Base-by-base conservation (phyloP, 1,284 basidiomycete species). In the Heterobasidion parviporum region DNA sequence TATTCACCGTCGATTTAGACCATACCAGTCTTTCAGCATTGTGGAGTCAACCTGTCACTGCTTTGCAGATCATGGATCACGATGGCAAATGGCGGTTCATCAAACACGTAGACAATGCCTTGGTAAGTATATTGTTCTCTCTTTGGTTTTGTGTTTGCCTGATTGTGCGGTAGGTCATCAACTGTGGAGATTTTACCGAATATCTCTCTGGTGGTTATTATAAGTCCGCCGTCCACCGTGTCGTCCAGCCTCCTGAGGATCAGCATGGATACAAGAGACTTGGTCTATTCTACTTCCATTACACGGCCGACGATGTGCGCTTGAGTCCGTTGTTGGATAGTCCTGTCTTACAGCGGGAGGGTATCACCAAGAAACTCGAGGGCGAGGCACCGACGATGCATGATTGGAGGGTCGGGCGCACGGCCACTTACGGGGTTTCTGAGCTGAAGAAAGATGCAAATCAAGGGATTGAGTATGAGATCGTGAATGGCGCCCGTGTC, bases 41-140 rank as follows among this genome's bases (percentile, higher is more conserved):
- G 14, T 84, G 77, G 70, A 81, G 80, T 47, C 83, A 85, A 56
- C 82, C 84, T 0, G 75, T 85, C 3, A 70, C 78, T 10, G 81
- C 73, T 0, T 70, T 85, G 26, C 84, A 86, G 55, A 81, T 84
- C 52, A 65, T 79, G 8, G 68, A 73, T 0, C 70, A 62, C 15
- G 75, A 79, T 35, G 77, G 77, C 2, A 68, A 63, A 26, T 86
- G 83, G 83, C 75, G 75, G 54, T 85, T 79, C 77, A 69, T 83
- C 8, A 76, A 71, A 56, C 81, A 85, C 62, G 72, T 83, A 32
- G 77, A 81, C 3, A 83, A 84, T 58, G 81, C 80, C 2, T 65
- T 85, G 47, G 82, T 83, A 59, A 56, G 72, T 8, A 49, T 50
- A 6, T 54, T 16, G 15, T 18, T 9, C 3, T 32, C 2, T 8